A percentile compares a stretch with the other conserved stretches of the same genome.
Evolutionary conservation across 2,329 filamentous ascomycete genomes (phyloP).

Genomic region (Thielaviopsis populi): DNA sequence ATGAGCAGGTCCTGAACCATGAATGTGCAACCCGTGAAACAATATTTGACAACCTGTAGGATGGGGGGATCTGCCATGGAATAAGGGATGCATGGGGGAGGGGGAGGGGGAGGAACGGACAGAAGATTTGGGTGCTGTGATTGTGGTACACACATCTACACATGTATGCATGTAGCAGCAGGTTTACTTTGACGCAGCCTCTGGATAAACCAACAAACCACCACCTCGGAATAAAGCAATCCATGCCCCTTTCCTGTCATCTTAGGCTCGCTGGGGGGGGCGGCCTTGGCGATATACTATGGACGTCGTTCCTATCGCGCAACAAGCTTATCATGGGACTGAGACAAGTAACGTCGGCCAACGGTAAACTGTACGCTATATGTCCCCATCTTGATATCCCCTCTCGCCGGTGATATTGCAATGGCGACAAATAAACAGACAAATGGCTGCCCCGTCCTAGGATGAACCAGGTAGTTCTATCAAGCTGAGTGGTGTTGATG

Average conservation of each 20-base stretch:
- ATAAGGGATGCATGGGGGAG: not conserved
- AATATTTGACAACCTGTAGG: not conserved
- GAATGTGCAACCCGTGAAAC: not conserved
- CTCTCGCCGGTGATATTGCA: not conserved
- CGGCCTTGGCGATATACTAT: too few species aligned
- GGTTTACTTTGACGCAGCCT: not conserved
- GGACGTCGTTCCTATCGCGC: not conserved
- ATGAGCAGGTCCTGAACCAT: not conserved
- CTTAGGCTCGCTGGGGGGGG: too few species aligned
- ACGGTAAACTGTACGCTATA: not conserved
- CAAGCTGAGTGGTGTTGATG: not conserved
- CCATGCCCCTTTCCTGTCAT: not conserved
- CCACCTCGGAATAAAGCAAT: not conserved
- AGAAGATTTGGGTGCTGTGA: not conserved
- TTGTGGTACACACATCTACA: not conserved
- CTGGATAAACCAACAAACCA: not conserved
- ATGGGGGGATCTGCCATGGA: not conserved
- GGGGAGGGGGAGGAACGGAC: not conserved
- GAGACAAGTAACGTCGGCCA: not conserved
- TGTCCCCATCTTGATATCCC: not conserved
- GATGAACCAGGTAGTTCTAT: not conserved
- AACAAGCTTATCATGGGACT: not conserved
- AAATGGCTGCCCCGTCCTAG: not conserved
- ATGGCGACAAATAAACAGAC: not conserved
- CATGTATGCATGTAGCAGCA: not conserved